phyloP scores from a whole-genome alignment of 1,139 yeast species.

The Ogataea hybrid region DNA sequence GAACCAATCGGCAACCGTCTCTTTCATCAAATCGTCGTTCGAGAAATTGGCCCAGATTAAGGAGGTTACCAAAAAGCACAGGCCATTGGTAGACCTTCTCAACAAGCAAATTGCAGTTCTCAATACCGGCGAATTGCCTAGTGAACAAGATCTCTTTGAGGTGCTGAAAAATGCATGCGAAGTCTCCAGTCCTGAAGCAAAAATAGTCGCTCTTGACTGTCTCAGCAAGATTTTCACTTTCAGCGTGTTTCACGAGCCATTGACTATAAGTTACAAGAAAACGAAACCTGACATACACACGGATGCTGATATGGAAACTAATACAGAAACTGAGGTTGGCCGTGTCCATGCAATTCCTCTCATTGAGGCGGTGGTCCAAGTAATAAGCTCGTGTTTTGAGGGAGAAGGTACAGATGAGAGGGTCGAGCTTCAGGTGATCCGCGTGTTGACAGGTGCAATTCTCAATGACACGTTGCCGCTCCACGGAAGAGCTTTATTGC shows the following conservation, averaged over 20 bases:
- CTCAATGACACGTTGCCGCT: slow-evolving; percentile 77
- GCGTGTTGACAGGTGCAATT: slow-evolving; percentile 88
- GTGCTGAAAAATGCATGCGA: slow-evolving; percentile 61
- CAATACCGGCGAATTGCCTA: slow-evolving; percentile 32
- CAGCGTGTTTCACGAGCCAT: slow-evolving; percentile 54
- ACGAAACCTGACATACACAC: slow-evolving; percentile 26
- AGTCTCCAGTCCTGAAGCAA: slow-evolving; percentile 48
- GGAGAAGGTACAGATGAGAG: slow-evolving; percentile 90
- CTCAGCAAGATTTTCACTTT: slow-evolving; percentile 65
- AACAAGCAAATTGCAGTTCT: slow-evolving; percentile 40
- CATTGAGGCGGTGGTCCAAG: slow-evolving; percentile 82
- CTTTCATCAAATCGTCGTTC: slow-evolving; percentile 48
- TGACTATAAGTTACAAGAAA: slow-evolving; percentile 33
- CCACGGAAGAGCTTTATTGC: slow-evolving; percentile 85
- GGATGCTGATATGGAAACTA: slow-evolving; percentile 40
- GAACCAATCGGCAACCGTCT: slow-evolving; percentile 33
- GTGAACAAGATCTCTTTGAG: slow-evolving; percentile 47
- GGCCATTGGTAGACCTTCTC: slow-evolving; percentile 40
- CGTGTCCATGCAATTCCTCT: slow-evolving; percentile 50
- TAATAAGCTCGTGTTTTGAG: slow-evolving; percentile 81
- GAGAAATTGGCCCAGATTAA: slow-evolving; percentile 45
- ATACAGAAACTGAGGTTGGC: slow-evolving; percentile 36
- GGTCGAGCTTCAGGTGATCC: slow-evolving; percentile 87
- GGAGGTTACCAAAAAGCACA: slow-evolving; percentile 46
- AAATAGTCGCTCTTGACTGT: slow-evolving; percentile 60